phyloP scores from a whole-genome alignment of 805 yeast genomes.

The Zygoascus bituminiphila region DNA sequence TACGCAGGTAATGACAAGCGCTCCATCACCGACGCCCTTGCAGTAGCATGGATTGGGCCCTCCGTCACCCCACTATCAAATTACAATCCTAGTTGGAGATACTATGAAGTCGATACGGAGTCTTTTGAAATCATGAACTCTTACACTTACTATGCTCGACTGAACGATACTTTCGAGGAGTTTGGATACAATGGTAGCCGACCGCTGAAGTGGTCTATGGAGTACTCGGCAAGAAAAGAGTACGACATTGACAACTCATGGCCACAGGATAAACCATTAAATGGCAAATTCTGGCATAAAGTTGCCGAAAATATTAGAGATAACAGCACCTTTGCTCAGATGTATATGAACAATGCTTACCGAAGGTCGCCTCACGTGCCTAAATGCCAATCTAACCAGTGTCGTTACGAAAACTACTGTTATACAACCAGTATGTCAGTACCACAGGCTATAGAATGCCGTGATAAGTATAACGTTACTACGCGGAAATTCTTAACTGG shows the following conservation, averaged over 20 bases:
- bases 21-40: conserved; percentile 37
- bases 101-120: conserved; percentile 55
- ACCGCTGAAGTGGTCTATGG: conserved; percentile 49
- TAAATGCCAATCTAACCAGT: conserved; percentile 33
- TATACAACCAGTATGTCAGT: conserved; percentile 27
- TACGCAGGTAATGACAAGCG: conserved; percentile 42
- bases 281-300: conserved; percentile 57
- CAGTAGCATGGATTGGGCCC: conserved; percentile 57
- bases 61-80: conserved; percentile 55
- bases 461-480: conserved; percentile 1
- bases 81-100: conserved; percentile 65
- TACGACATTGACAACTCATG: conserved; percentile 29
- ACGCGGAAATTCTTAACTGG: conserved; percentile 12
- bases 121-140: conserved; percentile 55
- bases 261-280: conserved; percentile 51
- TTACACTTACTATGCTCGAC: conserved; percentile 53
- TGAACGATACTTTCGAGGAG: conserved; percentile 42
- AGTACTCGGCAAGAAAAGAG: conserved; percentile 55
- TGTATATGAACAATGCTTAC: conserved; percentile 40
- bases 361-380: conserved; percentile 51
- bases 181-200: conserved; percentile 9
- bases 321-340: conserved; percentile 39
- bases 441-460: conserved; percentile 23
- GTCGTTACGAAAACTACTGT: conserved; percentile 37
- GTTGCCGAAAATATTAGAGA: conserved; percentile 41